These are phyloP conservation scores for Leptographium lundbergii DNA, from an alignment of 2,329 filamentous ascomycete genomes.

Conservation along the genomic window DNA sequence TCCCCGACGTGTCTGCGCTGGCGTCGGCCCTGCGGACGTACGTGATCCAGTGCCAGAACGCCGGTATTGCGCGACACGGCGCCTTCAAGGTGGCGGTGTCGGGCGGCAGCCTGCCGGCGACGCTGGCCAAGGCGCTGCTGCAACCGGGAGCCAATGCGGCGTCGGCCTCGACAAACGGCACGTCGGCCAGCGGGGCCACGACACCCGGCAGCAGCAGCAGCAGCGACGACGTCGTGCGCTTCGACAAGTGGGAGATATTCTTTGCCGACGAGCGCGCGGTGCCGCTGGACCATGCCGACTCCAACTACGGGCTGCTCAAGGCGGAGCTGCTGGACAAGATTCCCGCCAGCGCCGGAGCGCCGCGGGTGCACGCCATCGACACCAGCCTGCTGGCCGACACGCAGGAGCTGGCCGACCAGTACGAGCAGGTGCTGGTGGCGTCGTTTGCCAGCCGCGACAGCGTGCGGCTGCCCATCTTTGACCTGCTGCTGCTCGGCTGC, in stretches of 20 bases:
- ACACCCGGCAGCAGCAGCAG: conserved; percentile 11
- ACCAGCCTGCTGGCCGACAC: conserved; percentile 52
- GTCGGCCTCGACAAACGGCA: not conserved
- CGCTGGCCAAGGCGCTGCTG: conserved; percentile 74
- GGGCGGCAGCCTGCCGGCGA: conserved; percentile 82
- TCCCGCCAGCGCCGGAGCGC: conserved; percentile 50
- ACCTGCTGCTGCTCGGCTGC: conserved; percentile 83
- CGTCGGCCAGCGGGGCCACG: not conserved
- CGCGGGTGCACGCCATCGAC: conserved; percentile 72
- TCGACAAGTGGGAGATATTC: conserved; percentile 92
- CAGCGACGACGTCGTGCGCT: conserved; percentile 53
- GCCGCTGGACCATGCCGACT: conserved; percentile 80
- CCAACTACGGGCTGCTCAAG: conserved; percentile 86
- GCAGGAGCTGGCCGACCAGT: conserved; percentile 86
- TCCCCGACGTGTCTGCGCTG: conserved; percentile 55
- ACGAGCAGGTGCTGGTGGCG: conserved; percentile 76
- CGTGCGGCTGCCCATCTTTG: conserved; percentile 89
- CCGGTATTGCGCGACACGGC: conserved; percentile 66
- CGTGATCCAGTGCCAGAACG: conserved; percentile 68
- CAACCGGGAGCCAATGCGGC: conserved; percentile 29
- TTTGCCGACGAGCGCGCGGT: conserved; percentile 96
- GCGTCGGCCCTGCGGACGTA: conserved; percentile 69
- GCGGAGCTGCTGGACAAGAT: conserved; percentile 82
- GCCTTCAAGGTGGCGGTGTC: conserved; percentile 88
- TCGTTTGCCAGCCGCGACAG: conserved; percentile 87